Percentiles rank a stretch among this genome's conserved stretches.
Conservation (phyloP, 345 rosid genomes). For the Murraya koenigii region DNA sequence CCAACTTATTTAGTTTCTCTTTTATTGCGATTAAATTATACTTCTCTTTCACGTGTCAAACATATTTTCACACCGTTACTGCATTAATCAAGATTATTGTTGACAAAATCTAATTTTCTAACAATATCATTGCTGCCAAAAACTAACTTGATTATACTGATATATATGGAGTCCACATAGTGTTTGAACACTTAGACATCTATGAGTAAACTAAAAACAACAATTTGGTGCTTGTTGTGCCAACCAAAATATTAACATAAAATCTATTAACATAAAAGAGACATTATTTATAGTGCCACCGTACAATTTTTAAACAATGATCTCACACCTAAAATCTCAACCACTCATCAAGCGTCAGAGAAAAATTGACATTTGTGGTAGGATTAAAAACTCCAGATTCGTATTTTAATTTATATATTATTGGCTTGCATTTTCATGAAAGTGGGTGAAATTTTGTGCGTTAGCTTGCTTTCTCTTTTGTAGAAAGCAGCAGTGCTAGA, state of each 20-base stretch:
- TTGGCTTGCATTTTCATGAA: constrained; percentile 7
- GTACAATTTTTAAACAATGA: neutral
- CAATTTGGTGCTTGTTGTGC: neutral
- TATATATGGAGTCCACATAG: neutral
- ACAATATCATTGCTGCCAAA: too few relatives aligned
- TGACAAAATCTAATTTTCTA: too few relatives aligned
- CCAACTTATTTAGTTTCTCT: too few relatives aligned
- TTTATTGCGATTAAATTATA: too few relatives aligned
- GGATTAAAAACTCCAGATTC: neutral
- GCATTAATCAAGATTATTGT: too few relatives aligned
- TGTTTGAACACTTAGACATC: neutral
- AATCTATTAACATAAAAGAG: neutral
- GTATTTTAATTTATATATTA: neutral
- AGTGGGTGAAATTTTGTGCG: constrained; percentile 6
- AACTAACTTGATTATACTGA: too few relatives aligned
- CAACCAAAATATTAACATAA: neutral
- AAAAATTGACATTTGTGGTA: neutral
- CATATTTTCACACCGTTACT: too few relatives aligned
- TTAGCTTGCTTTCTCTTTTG: neutral
- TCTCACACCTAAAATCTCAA: neutral
- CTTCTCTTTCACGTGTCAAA: too few relatives aligned
- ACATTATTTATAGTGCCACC: neutral
- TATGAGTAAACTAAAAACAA: neutral
- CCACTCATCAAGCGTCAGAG: neutral
- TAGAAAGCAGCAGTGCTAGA: neutral